Percentiles rank a stretch among this genome's conserved stretches.
phyloP scores from a whole-genome alignment of 139 green algal genomes.

The Coelastrella sp. region DNA sequence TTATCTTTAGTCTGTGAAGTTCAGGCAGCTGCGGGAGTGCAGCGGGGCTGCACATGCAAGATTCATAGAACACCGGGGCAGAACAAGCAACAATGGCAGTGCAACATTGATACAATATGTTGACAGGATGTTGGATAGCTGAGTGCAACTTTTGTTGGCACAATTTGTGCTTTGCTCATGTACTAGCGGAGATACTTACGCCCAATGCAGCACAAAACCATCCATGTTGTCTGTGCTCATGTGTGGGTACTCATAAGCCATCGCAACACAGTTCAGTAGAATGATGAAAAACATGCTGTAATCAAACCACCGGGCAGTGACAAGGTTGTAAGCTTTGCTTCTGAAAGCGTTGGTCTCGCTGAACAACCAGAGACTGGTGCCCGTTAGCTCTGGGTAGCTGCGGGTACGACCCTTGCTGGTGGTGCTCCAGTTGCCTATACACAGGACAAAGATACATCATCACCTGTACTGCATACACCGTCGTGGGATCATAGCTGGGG shows the following conservation, averaged over 20 bases:
- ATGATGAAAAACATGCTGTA: slow-evolving; percentile 82
- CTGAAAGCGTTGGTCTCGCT: slow-evolving; percentile 66
- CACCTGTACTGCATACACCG: too few relatives aligned
- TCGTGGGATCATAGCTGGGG: too few relatives aligned
- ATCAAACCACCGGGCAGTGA: slow-evolving; percentile 64
- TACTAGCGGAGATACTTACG: background rate
- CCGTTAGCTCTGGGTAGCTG: slow-evolving; percentile 37
- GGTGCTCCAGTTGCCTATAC: slow-evolving; percentile 20
- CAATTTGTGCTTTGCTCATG: too few relatives aligned
- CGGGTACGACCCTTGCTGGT: slow-evolving; percentile 4
- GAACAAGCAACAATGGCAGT: too few relatives aligned
- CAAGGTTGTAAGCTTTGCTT: slow-evolving; percentile 51
- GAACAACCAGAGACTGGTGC: slow-evolving; percentile 57
- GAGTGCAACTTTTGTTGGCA: too few relatives aligned
- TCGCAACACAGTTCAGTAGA: slow-evolving; percentile 75
- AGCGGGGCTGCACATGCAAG: too few relatives aligned
- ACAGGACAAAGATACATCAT: too few relatives aligned
- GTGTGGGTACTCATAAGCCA: slow-evolving; percentile 75
- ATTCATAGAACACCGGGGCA: too few relatives aligned
- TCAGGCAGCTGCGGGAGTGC: too few relatives aligned
- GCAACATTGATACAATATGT: too few relatives aligned
- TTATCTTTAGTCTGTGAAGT: too few relatives aligned
- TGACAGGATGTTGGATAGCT: too few relatives aligned
- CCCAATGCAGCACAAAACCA: slow-evolving; percentile 51
- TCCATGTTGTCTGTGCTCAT: slow-evolving; percentile 51